Conservation (phyloP, 2,329 filamentous ascomycete species). For the Aspergillus clavatus region DNA sequence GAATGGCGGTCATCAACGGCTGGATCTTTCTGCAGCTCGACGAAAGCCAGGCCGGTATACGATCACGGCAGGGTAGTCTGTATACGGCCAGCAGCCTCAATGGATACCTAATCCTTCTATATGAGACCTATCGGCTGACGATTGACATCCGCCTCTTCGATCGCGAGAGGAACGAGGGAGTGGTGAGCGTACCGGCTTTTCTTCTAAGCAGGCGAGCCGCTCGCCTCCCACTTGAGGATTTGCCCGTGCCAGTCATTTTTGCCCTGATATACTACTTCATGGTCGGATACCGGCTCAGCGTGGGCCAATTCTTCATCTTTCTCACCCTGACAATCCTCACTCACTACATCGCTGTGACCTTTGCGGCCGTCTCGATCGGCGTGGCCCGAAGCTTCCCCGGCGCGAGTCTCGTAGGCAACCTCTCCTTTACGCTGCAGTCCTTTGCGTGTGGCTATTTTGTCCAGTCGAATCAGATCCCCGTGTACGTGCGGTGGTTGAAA, state of each 20-base stretch:
- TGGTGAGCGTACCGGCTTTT: conserved; percentile 65
- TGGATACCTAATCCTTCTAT: conserved; percentile 70
- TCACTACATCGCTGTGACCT: conserved; percentile 69
- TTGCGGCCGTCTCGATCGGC: conserved; percentile 64
- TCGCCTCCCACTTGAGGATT: conserved; percentile 64
- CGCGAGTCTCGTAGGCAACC: conserved; percentile 66
- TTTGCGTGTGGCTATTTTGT: conserved; percentile 75
- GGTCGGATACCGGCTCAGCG: conserved; percentile 64
- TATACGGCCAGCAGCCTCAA: conserved; percentile 69
- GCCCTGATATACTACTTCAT: conserved; percentile 73
- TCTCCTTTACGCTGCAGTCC: conserved; percentile 67
- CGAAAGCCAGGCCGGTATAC: conserved; percentile 64
- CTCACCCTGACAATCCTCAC: conserved; percentile 63
- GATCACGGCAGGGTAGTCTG: conserved; percentile 66
- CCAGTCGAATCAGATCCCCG: conserved; percentile 65
- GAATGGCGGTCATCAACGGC: conserved; percentile 67
- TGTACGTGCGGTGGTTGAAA: conserved; percentile 76
- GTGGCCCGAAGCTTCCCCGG: conserved; percentile 63
- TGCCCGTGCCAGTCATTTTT: conserved; percentile 67
- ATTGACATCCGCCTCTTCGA: conserved; percentile 73
- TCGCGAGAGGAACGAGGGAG: conserved; percentile 67
- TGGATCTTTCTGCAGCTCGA: conserved; percentile 67
- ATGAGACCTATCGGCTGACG: conserved; percentile 70
- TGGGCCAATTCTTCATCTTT: conserved; percentile 65
- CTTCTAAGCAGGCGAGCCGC: conserved; percentile 66